Evolutionary conservation across 768 basidiomycete species (phyloP), one percentile per base, ranked within the genome.

Genomic region (Leucosporidium yakuticum): DNA sequence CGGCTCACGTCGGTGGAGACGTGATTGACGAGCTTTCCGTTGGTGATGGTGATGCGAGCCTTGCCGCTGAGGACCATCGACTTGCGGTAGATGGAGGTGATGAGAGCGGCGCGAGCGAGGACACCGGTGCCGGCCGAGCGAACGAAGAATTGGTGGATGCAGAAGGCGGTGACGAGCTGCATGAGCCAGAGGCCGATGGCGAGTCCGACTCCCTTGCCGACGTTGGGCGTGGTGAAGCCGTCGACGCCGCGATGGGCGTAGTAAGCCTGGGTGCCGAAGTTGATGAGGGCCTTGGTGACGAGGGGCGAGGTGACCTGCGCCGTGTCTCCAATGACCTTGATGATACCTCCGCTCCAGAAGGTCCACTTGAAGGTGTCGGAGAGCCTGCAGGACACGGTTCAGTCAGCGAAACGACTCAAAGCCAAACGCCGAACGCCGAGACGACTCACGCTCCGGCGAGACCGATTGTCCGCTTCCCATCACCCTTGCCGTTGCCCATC

Each of bases 1-100:
- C 93, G 85, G 34, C 89, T 91, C 27, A 94, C 86, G 76, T 93
- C 91, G 1, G 89, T 91, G 8, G 90, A 91, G 68, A 98, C 94
- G 79, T 95, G 91, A 72, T 92, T 94, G 70, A 96, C 88, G 17
- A 96, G 84, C 76, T 88, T 88, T 27, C 92, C 94, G 74, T 91
- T 96, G 2, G 89, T 85, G 53, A 94, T 83, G 14, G 84, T 86
- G 2, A 86, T 86, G 11, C 94, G 85, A 9, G 91, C 85, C 51
- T 90, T 87, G 23, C 88, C 84, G 4, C 89, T 88, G 39, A 97
- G 83, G 32, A 81, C 83, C 29, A 96, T 82, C 1, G 88, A 87
- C 53, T 88, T 86, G 32, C 85, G 83, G 78, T 92, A 96, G 48
- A 96, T 87, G 1, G 89, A 87, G 1, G 89, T 87, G 73, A 96